Base-by-base conservation (phyloP, 2,329 filamentous ascomycete genomes). In the Leptographium wingfieldii region DNA sequence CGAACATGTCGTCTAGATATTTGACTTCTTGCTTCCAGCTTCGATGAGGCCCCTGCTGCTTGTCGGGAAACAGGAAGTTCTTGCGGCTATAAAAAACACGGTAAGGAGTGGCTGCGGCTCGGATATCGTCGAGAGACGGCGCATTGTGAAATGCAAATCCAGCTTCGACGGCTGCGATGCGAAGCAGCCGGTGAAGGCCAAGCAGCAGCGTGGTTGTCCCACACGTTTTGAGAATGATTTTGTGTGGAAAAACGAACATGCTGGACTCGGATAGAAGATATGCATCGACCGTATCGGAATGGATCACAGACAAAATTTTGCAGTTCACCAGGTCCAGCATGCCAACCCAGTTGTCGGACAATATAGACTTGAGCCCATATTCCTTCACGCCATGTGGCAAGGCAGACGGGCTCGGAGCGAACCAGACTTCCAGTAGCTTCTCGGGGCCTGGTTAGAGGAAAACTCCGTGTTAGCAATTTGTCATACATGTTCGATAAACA, bases 201-300 rank as follows among this genome's bases (percentile, higher is more conserved):
- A 88, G 86, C 7, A 99, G 82, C 58, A 99, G 78, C 3, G 94
- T 99, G 16, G 94, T 99, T 29, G 94, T 99, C 62, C 94, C 94
- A 69, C 94, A 99, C 9, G 94, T 99, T 83, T 99, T 99, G 66
- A 99, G 79, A 63, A 99, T 96, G 65, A 99, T 82, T 80, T 99
- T 99, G 82, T 99, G 94, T n/a, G 92, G 91, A 74, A 96, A 99
- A 67, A 99, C 90, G 72, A 99, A 99, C 92, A 99, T 96, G 87
- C 94, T 97, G 49, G 94, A 97, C 76, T 99, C 94, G 64, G 94
- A 99, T 60, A 99, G 81, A 7, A 99, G 84, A 71, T 99, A 99
- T 65, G 94, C 92, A 70, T 99, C 94, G 67, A 97, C 88, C 70
- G 92, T 86, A 64, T 96, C 91, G 29, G 92, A 96, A 71, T 92